Evolutionary conservation across 106 monocot species (phyloP), one percentile per base, ranked within the genome.

Genomic region (Allium cepa): DNA sequence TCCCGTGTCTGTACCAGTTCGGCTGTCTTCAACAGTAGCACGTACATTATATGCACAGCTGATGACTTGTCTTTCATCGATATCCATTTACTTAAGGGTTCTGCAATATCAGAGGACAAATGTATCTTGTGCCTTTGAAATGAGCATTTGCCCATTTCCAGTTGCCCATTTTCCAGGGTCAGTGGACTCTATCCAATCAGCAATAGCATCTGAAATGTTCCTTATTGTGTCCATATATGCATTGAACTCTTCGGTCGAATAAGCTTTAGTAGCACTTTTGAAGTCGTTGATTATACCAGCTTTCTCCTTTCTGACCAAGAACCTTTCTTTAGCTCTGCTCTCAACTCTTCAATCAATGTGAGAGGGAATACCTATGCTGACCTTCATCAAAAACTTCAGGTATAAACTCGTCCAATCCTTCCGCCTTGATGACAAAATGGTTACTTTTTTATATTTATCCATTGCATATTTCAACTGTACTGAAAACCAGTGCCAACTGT

Each of bases 401-500:
- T 11, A 90, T 71, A 9, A 75, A 77, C 51, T 86, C 81, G 9
- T 69, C 76, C 69, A 94, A 52, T 10, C 82, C 76, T 80, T 73
- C 62, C 78, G 72, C 50, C 84, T 62, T 56, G 77, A 63, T 10
- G 89, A 90, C 53, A 94, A 59, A 16, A 90, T 87, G 45, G 94
- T 90, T 22, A 90, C 57, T 15, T 75, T 46, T 4, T 77, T 67
- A 9, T 83, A 75, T 17, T 61, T 14, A 11, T 79, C 67, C 27
- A 94, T 64, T 28, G 83, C 72, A 53, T 78, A 76, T 64, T 90
- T 94, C 50, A 94, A 62, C 72, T 90, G 86, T 36, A 57, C 78
- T 18, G 90, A 76, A 73, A 94, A 94, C 94, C 94, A 90, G 60
- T 70, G 70, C 94, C 94, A 94, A 55, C 82, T 94, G 46, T 91